These are phyloP conservation scores for Kluyveromyces starmeri DNA, from an alignment of 805 yeast genomes.

Conservation along the genomic window DNA sequence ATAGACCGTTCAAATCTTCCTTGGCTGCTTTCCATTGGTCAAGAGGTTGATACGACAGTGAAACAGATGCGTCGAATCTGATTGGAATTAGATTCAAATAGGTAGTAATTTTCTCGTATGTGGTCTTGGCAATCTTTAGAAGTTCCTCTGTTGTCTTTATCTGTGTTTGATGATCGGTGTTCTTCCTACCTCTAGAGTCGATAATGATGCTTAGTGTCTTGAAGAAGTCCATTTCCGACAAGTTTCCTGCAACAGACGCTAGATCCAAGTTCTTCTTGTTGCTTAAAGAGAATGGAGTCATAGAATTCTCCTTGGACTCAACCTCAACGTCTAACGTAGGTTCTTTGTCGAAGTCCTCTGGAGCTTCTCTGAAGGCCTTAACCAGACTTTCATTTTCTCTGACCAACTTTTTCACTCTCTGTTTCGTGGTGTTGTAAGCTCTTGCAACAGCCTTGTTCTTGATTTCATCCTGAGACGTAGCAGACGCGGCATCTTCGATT, in stretches of 20 bases:
- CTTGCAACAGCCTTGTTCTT: constrained; percentile 79
- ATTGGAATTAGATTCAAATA: constrained; percentile 77
- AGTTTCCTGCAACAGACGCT: constrained; percentile 26
- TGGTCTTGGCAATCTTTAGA: constrained; percentile 38
- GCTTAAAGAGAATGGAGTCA: constrained; percentile 30
- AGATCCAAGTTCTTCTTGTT: constrained; percentile 23
- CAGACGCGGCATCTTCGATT: constrained; percentile 61
- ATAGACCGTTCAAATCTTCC: constrained; percentile 50
- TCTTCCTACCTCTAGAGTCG: constrained; percentile 93
- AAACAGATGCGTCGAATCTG: constrained; percentile 72
- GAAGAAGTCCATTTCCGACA: constrained; percentile 47
- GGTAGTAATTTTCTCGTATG: constrained; percentile 72
- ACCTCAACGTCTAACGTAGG: constrained; percentile 24
- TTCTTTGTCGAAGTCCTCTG: constrained; percentile 63
- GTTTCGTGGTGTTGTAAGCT: constrained; percentile 80
- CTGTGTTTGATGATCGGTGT: constrained; percentile 77
- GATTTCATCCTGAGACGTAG: constrained; percentile 48
- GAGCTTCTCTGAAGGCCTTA: constrained; percentile 53
- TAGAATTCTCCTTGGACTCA: constrained; percentile 22
- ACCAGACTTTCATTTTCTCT: constrained; percentile 60
- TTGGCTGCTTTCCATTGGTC: constrained; percentile 72
- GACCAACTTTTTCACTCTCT: constrained; percentile 72
- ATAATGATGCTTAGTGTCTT: constrained; percentile 61
- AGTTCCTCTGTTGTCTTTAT: constrained; percentile 60
- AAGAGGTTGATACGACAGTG: constrained; percentile 62